Evolutionary conservation across 2,329 filamentous ascomycete genomes (phyloP).

Genomic region (Graphilbum ipis-grandicollis): DNA sequence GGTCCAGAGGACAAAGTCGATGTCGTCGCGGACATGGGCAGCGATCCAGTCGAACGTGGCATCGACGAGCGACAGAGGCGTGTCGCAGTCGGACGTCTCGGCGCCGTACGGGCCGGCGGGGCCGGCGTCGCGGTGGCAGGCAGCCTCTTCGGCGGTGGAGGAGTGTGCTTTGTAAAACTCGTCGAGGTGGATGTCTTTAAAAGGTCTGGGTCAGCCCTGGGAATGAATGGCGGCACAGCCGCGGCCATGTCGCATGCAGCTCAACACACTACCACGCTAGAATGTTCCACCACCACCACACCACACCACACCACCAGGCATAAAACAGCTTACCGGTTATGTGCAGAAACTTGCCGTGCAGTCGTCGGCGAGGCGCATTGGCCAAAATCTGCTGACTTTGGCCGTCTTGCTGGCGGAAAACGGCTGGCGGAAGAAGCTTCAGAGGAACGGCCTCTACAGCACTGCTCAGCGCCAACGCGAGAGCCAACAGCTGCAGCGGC

Average conservation of each 20-base stretch:
- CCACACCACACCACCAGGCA: neutral
- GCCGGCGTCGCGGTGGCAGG: constrained; percentile 68
- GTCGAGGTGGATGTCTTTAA: constrained; percentile 77
- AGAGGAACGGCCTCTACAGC: constrained; percentile 14
- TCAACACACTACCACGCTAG: neutral
- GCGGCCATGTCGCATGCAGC: no score
- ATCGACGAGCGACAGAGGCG: constrained; percentile 63
- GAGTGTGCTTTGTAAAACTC: constrained; percentile 68
- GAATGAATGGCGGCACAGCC: no score
- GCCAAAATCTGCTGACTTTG: constrained; percentile 8
- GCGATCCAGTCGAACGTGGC: constrained; percentile 83
- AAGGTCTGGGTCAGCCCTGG: neutral
- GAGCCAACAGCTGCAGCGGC: neutral
- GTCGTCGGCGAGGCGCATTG: constrained; percentile 19
- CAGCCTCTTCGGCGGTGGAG: constrained; percentile 46
- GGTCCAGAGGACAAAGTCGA: constrained; percentile 90
- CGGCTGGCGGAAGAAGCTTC: constrained; percentile 2
- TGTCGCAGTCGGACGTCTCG: constrained; percentile 77
- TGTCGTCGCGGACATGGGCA: constrained; percentile 54
- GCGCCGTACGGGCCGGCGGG: constrained; percentile 68
- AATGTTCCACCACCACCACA: neutral
- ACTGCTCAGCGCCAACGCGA: constrained; percentile 13
- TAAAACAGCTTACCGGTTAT: constrained; percentile 51
- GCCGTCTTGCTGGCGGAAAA: constrained; percentile 1
- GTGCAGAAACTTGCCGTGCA: constrained; percentile 68